Evolutionary conservation across 257 asterid genomes (phyloP), one percentile per base, ranked within the genome.

Genomic region (Scutellaria barbata): DNA sequence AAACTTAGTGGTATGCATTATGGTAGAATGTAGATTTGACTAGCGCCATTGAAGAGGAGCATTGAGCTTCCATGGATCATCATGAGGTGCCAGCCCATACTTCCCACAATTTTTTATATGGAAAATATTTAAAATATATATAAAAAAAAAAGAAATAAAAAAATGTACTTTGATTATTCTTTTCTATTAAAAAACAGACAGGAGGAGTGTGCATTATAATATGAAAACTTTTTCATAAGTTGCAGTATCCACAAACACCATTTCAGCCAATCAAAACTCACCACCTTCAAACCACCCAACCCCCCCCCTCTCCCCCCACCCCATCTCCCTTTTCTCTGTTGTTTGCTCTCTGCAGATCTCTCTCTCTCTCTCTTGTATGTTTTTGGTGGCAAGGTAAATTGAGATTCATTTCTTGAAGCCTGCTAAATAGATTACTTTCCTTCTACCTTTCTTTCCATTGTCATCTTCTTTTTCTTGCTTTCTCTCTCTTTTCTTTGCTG

Each of bases 181-280:
- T 75, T 64, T 76, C 51, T 57, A 68, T 1, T 39, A 59, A 70
- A 76, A 75, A 51, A 53, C 43, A 76, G 66, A 70, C 66, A 73
- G 66, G 12, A 74, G 71, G 14, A 77, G 81, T 72, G 79, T 63
- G 68, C 72, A 75, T 74, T 81, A 73, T 69, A 79, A 78, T 78
- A 82, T 69, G 59, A 5, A 75, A 75, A 74, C 74, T 66, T 85
- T 84, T 82, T 50, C 65, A 46, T 68, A n/a, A 82, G 82, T 63
- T 80, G 90, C 83, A 85, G 92, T 73, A 88, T 88, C 92, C 90
- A 81, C 85, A 82, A 81, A 73, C 87, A 81, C 92, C 90, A 81
- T 76, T 14, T 37, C 86, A 81, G 73, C 98, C 96, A 92, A 92
- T 92, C 95, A 90, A 60, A 80, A 2, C 74, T 68, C 82, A 79